Evolutionary conservation across 2,329 filamentous ascomycete genomes (phyloP).

Genomic region (Tolypocladium paradoxum): DNA sequence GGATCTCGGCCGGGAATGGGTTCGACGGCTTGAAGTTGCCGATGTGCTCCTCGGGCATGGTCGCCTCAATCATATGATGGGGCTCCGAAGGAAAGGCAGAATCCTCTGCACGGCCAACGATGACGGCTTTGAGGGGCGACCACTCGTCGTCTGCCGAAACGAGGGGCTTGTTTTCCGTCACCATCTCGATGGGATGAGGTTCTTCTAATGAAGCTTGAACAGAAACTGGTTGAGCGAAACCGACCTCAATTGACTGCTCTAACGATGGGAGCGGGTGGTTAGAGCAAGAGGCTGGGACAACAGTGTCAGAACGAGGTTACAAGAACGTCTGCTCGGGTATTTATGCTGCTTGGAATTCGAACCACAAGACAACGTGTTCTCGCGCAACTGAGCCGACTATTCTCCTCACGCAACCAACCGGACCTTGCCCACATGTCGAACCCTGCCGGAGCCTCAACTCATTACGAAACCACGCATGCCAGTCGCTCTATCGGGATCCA

Average conservation of each 20-base stretch:
- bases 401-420: not conserved
- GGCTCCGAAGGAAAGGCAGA: conserved; percentile 1
- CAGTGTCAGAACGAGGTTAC: not conserved
- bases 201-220: no score
- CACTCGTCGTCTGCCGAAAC: conserved; percentile 1
- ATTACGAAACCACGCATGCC: not conserved
- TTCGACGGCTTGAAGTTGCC: not conserved
- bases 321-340: not conserved
- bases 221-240: not conserved
- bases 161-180: not conserved
- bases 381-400: not conserved
- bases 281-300: not conserved
- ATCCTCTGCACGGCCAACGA: conserved; percentile 2
- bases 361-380: not conserved
- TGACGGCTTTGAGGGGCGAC: conserved; percentile 3
- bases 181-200: not conserved
- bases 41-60: not conserved
- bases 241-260: not conserved
- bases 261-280: not conserved
- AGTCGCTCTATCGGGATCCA: not conserved
- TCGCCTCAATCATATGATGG: conserved; percentile 1
- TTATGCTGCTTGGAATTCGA: not conserved
- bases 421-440: not conserved
- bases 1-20: not conserved
- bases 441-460: not conserved